A percentile compares a stretch with the other conserved stretches of the same genome.
Evolutionary conservation across 1,139 yeast genomes (phyloP).

Genomic region (Keqinozyma sinolaborantium): DNA sequence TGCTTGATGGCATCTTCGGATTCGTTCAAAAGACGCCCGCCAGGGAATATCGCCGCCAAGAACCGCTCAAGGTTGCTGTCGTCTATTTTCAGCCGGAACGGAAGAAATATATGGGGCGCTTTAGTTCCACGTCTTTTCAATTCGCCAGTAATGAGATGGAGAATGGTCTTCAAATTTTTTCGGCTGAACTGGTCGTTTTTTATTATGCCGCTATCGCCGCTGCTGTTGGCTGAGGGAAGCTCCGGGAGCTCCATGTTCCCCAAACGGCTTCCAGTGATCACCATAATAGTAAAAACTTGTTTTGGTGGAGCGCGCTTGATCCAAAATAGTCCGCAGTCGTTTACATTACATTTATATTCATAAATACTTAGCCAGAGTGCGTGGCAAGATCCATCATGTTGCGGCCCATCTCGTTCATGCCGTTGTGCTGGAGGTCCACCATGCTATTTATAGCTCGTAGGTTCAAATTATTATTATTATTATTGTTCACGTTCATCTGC

Average conservation of each 20-base stretch:
- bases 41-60: slow-evolving; percentile 49
- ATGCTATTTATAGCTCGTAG: slow-evolving; percentile 32
- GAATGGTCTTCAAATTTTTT: slow-evolving; percentile 58
- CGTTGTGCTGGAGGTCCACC: slow-evolving; percentile 28
- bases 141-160: slow-evolving; percentile 65
- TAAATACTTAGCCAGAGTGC: slow-evolving; percentile 1
- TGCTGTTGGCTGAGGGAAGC: slow-evolving; percentile 13
- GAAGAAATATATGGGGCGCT: slow-evolving; percentile 63
- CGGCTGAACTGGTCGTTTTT: slow-evolving; percentile 48
- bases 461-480: slow-evolving; percentile 11
- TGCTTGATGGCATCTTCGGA: slow-evolving; percentile 25
- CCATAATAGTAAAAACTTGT: too few species aligned
- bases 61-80: slow-evolving; percentile 54
- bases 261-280: slow-evolving; percentile 7
- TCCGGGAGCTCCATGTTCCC: slow-evolving; percentile 24
- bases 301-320: too few species aligned
- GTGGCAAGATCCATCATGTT: slow-evolving; percentile 1
- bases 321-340: neutral
- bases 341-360: slow-evolving; percentile 2
- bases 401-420: slow-evolving; percentile 2
- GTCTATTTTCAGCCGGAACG: slow-evolving; percentile 64
- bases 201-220: slow-evolving; percentile 12
- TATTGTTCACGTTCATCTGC: slow-evolving; percentile 3
- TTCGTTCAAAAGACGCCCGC: slow-evolving; percentile 37
- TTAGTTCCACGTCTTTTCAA: slow-evolving; percentile 55